These are phyloP conservation scores for Phaeodactylum tricornutum DNA, from an alignment of 108 stramenopile genomes.

Conservation along the genomic window DNA sequence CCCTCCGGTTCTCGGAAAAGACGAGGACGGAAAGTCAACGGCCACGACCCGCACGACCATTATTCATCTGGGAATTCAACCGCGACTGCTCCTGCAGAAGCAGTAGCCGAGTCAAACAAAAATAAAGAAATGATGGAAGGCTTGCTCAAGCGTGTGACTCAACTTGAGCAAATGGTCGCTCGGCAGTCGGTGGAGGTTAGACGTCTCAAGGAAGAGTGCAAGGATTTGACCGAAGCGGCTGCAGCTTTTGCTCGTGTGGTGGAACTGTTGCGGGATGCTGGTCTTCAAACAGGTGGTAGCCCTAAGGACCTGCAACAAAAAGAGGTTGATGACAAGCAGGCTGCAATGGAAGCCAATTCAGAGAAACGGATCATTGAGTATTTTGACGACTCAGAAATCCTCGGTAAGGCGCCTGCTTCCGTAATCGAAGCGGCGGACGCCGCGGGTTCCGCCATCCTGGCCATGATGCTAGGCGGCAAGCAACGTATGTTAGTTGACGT, in stretches of 20 bases:
- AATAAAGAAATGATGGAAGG: no score
- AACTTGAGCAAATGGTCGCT: slow-evolving; percentile 62
- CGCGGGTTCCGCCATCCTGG: slow-evolving; percentile 74
- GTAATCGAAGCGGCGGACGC: slow-evolving; percentile 83
- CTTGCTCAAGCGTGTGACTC: slow-evolving; percentile 39
- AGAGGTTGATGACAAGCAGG: background rate
- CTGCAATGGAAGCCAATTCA: slow-evolving; percentile 4
- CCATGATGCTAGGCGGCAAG: slow-evolving; percentile 74
- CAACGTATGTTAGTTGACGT: slow-evolving; percentile 88
- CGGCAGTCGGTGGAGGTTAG: slow-evolving; percentile 58
- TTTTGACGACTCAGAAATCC: slow-evolving; percentile 72
- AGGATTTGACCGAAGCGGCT: slow-evolving; percentile 34
- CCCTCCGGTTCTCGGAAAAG: no score
- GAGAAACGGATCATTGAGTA: slow-evolving; percentile 15
- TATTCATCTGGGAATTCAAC: no score
- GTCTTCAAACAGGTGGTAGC: slow-evolving; percentile 37
- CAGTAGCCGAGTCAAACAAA: no score
- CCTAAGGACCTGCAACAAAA: slow-evolving; percentile 16
- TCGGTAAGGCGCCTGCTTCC: slow-evolving; percentile 74
- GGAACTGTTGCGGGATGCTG: slow-evolving; percentile 54
- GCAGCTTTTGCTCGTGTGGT: slow-evolving; percentile 48
- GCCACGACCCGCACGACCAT: no score
- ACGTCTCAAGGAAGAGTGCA: slow-evolving; percentile 52
- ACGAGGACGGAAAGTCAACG: no score
- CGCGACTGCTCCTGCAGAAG: no score